Base-by-base conservation (phyloP, 2,329 filamentous ascomycete genomes). In the Cucurbitaria berberidis region DNA sequence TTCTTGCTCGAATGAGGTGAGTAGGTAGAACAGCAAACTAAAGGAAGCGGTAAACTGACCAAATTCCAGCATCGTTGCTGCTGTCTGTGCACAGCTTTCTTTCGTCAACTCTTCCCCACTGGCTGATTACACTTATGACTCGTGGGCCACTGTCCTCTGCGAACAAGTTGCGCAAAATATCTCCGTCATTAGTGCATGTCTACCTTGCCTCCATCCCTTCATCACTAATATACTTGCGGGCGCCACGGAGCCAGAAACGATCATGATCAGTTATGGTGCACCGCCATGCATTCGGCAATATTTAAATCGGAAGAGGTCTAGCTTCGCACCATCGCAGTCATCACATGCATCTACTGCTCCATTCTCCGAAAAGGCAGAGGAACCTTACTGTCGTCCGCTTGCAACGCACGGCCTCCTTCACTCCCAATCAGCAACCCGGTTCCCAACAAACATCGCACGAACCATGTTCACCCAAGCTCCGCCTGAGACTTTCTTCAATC, bases 121-220 rank as follows among this genome's bases (percentile, higher is more conserved):
- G 2, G 52, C 54, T 8, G 56, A 64, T 32, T 51, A 52, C n/a
- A 60, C 61, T 9, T 59, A 56, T 38, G 26, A 56, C 21, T 59
- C 52, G 35, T 72, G 66, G 67, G 55, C 53, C 4, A 53, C 50
- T 0, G 57, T 56, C 3, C 57, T 72, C 1, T 67, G 62, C 49
- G 45, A 65, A 27, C 67, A 70, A 32, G 57, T 69, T 16, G 64
- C 67, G 19, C 69, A 72, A 35, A 66, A 68, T 6, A 61, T 72
- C 10, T 65, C 66, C 34, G 45, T 72, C 50, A 66, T 70, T 34
- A 68, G 62, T 27, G 67, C 69, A 19, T 69, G 65, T 32, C 48
- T 70, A 3, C 67, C 66, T 13, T 62, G 54, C 16, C 51, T 70
- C 1, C 62, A 67, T 21, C 66, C 64, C 11, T 67, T 68, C 53